phyloP scores from a whole-genome alignment of 2,329 filamentous ascomycete genomes.

The Aspergillus udagawae region DNA sequence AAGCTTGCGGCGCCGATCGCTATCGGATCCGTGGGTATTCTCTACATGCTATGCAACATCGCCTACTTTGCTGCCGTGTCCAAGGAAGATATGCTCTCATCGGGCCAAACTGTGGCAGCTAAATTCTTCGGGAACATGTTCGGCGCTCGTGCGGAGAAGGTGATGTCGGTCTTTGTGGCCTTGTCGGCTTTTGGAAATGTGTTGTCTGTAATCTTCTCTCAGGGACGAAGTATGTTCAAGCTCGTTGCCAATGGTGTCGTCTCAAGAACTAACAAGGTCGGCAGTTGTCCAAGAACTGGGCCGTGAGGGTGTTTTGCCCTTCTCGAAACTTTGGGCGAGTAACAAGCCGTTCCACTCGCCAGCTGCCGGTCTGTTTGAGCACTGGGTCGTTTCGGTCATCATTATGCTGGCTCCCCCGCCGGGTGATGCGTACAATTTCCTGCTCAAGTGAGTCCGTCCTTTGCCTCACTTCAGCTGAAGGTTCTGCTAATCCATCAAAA shows the following conservation, averaged over 20 bases:
- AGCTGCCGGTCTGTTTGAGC: conserved; percentile 55
- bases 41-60: conserved; percentile 57
- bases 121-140: conserved; percentile 60
- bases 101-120: conserved; percentile 54
- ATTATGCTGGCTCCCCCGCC: conserved; percentile 64
- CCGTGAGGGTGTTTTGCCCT: conserved; percentile 66
- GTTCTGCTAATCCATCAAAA: conserved; percentile 1
- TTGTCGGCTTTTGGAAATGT: conserved; percentile 60
- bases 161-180: conserved; percentile 58
- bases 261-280: conserved; percentile 3
- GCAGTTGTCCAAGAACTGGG: conserved; percentile 55
- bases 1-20: conserved; percentile 55
- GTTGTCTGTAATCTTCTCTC: conserved; percentile 52
- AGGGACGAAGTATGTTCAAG: conserved; percentile 34
- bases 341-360: conserved; percentile 65
- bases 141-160: conserved; percentile 50
- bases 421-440: conserved; percentile 65
- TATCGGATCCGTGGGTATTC: conserved; percentile 50
- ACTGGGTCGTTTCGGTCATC: conserved; percentile 63
- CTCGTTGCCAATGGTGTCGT: background rate
- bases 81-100: conserved; percentile 51
- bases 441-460: conserved; percentile 35
- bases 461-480: background rate
- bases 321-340: conserved; percentile 63
- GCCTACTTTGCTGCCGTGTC: conserved; percentile 59